Evolutionary conservation across 495 filamentous ascomycete species (phyloP), one percentile per base, ranked within the genome.

Genomic region (Penicillium simplicissimum): DNA sequence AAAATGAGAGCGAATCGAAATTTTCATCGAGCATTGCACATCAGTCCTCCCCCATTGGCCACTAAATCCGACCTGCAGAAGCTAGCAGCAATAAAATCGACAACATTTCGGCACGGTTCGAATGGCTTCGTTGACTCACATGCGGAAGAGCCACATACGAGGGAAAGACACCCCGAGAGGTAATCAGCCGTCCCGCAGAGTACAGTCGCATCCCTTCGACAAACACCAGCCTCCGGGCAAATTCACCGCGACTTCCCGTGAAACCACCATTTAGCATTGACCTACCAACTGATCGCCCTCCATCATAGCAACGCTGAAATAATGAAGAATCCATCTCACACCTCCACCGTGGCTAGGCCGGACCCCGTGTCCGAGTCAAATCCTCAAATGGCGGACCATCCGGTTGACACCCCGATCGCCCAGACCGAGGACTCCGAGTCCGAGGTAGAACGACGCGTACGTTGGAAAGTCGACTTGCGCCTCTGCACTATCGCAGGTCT

Each of bases 401-500:
- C 17, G 9, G 42, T 23, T 9, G 17, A 45, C 17, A 8, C 42
- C 11, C 8, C 21, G 8, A 45, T 45, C 7, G 28, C 28, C 2
- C 28, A 15, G 31, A 33, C 15, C 13, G n/a, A 13, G 28, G 14
- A 19, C 31, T 53, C 13, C 67, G 76, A 63, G 59, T 58, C 55
- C 8, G 52, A 54, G 13, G 40, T 74, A 1, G 74, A 81, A 63
- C 73, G 65, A 52, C 71, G 61, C 35, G 67, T 93, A 40, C 84
- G 85, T 19, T 78, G 81, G 54, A 91, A 92, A 72, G 81, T 88
- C 52, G 90, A 92, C 68, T 60, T 89, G 45, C 81, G 89, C n/a
- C 79, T 92, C 7, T 92, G 89, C 74, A 87, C 83, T 35, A 90
- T 93, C 62, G 89, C 87, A 15, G 88, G 89, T 4, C 81, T 92